Evolutionary conservation across 768 basidiomycete species (phyloP).

Genomic region (Dentipellis sp.): DNA sequence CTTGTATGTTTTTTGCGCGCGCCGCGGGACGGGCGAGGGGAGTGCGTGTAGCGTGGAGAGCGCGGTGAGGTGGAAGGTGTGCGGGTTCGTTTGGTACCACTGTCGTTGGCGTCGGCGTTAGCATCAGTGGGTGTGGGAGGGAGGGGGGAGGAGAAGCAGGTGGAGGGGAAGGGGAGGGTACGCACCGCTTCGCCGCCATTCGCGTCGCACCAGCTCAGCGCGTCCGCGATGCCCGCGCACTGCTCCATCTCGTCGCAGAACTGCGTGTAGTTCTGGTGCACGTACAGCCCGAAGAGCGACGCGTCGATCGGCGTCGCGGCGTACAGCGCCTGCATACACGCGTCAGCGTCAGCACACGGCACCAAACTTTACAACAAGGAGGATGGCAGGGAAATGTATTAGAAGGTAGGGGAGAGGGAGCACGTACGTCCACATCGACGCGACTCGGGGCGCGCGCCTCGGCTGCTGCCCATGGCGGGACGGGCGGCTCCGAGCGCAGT

Average conservation of each 20-base stretch:
- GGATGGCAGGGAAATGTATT: constrained; percentile 1
- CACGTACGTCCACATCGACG: constrained; percentile 65
- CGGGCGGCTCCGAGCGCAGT: constrained; percentile 42
- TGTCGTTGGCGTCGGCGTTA: too few relatives aligned
- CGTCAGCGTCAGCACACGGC: too few relatives aligned
- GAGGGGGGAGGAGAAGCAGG: not conserved
- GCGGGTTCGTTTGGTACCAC: constrained; percentile 66
- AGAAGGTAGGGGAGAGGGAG: too few relatives aligned
- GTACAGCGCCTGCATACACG: constrained; percentile 48
- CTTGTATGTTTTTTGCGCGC: constrained; percentile 78
- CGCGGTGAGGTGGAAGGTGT: constrained; percentile 78
- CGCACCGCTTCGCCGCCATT: constrained; percentile 56
- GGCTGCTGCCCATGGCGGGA: constrained; percentile 50
- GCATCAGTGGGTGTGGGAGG: not conserved
- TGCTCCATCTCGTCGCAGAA: constrained; percentile 78
- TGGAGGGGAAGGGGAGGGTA: not conserved
- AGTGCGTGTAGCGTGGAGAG: constrained; percentile 82
- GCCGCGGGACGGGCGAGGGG: constrained; percentile 76
- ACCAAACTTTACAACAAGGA: not conserved
- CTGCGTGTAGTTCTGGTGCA: constrained; percentile 89
- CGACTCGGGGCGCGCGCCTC: constrained; percentile 63
- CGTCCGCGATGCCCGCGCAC: constrained; percentile 58
- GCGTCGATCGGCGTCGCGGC: constrained; percentile 88
- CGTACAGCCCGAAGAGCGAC: constrained; percentile 78
- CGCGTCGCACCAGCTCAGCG: constrained; percentile 70